Base-by-base conservation (phyloP, 1,284 basidiomycete genomes). In the Rhodotorula sp. region DNA sequence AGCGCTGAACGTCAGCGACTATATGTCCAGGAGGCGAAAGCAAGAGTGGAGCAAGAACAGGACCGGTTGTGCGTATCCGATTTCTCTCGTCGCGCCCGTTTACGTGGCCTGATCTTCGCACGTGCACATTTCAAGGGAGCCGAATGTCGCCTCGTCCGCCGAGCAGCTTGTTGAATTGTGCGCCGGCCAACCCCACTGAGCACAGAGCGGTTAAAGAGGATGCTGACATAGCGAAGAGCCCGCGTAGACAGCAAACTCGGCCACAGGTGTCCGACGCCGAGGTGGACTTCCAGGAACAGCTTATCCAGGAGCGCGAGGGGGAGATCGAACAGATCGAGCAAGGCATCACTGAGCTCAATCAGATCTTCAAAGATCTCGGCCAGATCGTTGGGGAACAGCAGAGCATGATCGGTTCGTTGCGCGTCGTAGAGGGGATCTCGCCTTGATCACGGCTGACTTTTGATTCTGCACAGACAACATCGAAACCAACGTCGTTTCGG, bases 301-400 rank as follows among this genome's bases (percentile, higher is more conserved):
- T 99, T 51, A 97, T 99, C 73, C 91, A 91, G 69, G 96, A 98
- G 81, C 91, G 97, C 26, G 96, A 99, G 81, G 86, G 85, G 1
- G 96, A 98, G 80, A 99, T 99, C 70, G 88, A 91, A 58, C 95
- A 98, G 80, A 99, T 99, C 72, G 97, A 99, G 83, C 90, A 88
- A 2, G 96, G 97, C 10, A 97, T 99, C 66, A 93, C 97, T 79
- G 96, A 99, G 81, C 84, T 99, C 60, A 90, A 93, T 62, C 93
- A 97, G 82, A 98, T 99, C 79, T 99, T 99, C 86, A 87, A 93
- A 57, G 96, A 99, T 82, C 83, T 99, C 51, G 95, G 95, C 52
- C 94, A 93, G 26, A 87, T 99, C 58, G 94, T 99, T 3, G 88
- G 89, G 75, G 93, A 98, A 80, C 97, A 99, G 81, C 95, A 96